These are phyloP conservation scores for Candida loeiensis DNA, from an alignment of 805 yeast genomes.

Conservation along the genomic window DNA sequence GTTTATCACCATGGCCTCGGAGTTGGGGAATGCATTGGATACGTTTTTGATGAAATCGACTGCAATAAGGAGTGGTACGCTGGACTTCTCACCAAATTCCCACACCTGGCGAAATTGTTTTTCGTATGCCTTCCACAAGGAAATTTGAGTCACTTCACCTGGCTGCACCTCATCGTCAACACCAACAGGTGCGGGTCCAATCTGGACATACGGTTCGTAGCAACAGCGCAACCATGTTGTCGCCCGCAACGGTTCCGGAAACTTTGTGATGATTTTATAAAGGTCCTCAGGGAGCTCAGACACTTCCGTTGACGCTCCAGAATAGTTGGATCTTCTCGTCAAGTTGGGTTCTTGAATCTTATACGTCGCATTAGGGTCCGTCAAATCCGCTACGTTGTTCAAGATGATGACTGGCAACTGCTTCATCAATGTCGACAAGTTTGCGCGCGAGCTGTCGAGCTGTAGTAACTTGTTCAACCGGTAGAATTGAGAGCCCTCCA, in stretches of 20 bases:
- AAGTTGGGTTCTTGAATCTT: slow-evolving; percentile 28
- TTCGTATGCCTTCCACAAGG: slow-evolving; percentile 94
- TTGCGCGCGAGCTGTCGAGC: slow-evolving; percentile 44
- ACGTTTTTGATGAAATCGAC: slow-evolving; percentile 96
- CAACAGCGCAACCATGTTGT: slow-evolving; percentile 93
- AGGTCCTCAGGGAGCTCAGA: slow-evolving; percentile 58
- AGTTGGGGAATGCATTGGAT: slow-evolving; percentile 78
- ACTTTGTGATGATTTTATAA: slow-evolving; percentile 53
- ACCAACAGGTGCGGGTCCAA: neutral
- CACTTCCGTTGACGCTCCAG: slow-evolving; percentile 57
- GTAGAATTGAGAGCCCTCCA: slow-evolving; percentile 30
- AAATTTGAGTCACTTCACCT: slow-evolving; percentile 91
- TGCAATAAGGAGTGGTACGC: slow-evolving; percentile 68
- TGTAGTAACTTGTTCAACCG: slow-evolving; percentile 50
- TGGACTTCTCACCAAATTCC: slow-evolving; percentile 31
- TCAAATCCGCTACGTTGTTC: slow-evolving; percentile 28
- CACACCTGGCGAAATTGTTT: slow-evolving; percentile 70
- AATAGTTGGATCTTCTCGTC: slow-evolving; percentile 46
- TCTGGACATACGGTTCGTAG: slow-evolving; percentile 58
- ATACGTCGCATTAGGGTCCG: slow-evolving; percentile 16
- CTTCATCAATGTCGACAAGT: slow-evolving; percentile 51
- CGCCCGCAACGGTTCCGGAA: slow-evolving; percentile 87
- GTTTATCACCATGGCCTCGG: slow-evolving; percentile 89
- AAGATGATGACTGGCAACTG: slow-evolving; percentile 58
- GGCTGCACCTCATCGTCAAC: slow-evolving; percentile 22